Percentiles rank a stretch among this genome's conserved stretches.
Conservation (phyloP, 305 asterid genomes). For the Fraxinus platypoda region DNA sequence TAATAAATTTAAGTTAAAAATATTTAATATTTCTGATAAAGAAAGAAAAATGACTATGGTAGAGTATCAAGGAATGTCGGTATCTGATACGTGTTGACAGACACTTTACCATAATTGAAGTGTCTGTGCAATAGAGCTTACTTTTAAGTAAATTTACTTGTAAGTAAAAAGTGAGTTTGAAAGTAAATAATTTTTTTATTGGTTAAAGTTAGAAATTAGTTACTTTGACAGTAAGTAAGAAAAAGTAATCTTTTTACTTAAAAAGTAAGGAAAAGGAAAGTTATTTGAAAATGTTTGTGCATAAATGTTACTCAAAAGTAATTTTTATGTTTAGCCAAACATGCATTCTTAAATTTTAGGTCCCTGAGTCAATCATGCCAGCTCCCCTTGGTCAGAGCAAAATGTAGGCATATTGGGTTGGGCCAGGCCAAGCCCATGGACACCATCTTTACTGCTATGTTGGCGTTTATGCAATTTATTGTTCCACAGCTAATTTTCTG, state of each 20-base stretch:
- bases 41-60: neutral
- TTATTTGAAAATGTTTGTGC: neutral
- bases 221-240: neutral
- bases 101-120: neutral
- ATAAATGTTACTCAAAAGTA: neutral
- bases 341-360: neutral
- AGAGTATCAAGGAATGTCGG: too few relatives aligned
- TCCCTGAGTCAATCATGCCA: neutral
- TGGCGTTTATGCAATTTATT: neutral
- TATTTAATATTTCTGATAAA: too few relatives aligned
- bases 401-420: neutral
- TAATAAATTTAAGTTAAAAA: too few relatives aligned
- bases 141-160: neutral
- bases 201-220: neutral
- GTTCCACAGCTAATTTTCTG: neutral
- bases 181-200: neutral
- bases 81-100: neutral
- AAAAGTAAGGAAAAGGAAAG: neutral
- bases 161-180: neutral
- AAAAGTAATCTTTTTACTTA: neutral
- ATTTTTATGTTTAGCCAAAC: neutral
- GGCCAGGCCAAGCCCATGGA: neutral
- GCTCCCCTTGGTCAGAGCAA: neutral
- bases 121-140: neutral
- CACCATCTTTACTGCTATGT: neutral